Conservation (phyloP, 257 asterid genomes). For the Penstemon newberryi region DNA sequence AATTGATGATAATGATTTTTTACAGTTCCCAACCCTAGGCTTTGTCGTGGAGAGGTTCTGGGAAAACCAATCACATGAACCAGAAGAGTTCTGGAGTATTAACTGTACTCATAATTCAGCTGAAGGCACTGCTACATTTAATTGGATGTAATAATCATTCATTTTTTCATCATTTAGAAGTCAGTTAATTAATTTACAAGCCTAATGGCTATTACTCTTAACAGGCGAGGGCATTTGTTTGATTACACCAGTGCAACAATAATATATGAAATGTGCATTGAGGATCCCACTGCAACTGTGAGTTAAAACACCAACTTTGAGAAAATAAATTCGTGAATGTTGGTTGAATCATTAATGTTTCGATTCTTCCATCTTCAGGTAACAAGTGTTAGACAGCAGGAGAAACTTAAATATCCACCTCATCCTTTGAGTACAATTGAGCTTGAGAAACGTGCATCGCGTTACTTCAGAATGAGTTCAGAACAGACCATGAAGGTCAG, state of each 20-base stretch:
- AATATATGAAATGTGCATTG: constrained; percentile 86
- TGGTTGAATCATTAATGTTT: constrained; percentile 26
- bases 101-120: constrained; percentile 85
- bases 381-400: constrained; percentile 66
- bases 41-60: constrained; percentile 95
- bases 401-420: constrained; percentile 89
- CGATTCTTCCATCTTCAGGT: constrained; percentile 51
- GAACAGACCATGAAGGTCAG: constrained; percentile 94
- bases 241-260: constrained; percentile 85
- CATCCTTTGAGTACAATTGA: constrained; percentile 92
- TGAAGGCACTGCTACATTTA: constrained; percentile 81
- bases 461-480: constrained; percentile 91
- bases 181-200: constrained; percentile 19
- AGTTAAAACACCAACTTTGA: constrained; percentile 38
- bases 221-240: constrained; percentile 97
- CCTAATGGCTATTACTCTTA: constrained; percentile 30
- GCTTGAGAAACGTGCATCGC: constrained; percentile 99
- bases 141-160: constrained; percentile 70
- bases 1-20: constrained; percentile 21
- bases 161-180: constrained; percentile 28
- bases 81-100: constrained; percentile 97
- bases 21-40: constrained; percentile 97
- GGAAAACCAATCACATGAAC: constrained; percentile 95
- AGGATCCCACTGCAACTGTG: constrained; percentile 88
- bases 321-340: constrained; percentile 15